Conservation (phyloP, 2,329 filamentous ascomycete species). For the Ascochyta lentis region DNA sequence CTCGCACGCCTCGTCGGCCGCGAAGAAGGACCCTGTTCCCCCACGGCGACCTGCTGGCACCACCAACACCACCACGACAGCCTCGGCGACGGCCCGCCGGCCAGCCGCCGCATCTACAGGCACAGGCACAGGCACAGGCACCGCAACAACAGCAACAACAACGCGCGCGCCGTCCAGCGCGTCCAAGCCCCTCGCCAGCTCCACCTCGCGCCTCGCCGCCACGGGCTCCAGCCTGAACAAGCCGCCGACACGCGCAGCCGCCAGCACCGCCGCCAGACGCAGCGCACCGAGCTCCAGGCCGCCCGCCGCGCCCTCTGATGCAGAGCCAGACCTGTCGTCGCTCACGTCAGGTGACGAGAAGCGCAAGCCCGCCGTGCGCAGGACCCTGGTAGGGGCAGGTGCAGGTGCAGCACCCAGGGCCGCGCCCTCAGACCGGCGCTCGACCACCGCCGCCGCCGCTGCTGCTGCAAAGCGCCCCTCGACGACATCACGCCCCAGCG, state of each 20-base stretch:
- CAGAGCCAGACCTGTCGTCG: conserved; percentile 43
- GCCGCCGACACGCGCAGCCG: conserved; percentile 44
- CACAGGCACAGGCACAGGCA: conserved; percentile 18
- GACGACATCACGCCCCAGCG: conserved; percentile 33
- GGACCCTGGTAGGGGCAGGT: conserved; percentile 29
- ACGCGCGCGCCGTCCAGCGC: conserved; percentile 34
- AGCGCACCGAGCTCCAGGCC: conserved; percentile 31
- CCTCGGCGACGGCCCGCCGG: not conserved
- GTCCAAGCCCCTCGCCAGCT: conserved; percentile 28
- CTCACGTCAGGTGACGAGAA: conserved; percentile 48
- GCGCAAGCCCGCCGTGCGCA: conserved; percentile 39
- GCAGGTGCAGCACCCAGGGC: conserved; percentile 23
- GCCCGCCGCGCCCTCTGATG: conserved; percentile 34
- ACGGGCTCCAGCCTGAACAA: conserved; percentile 44
- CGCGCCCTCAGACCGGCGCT: conserved; percentile 30
- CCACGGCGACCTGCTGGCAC: conserved; percentile 36
- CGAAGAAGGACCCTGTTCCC: conserved; percentile 35
- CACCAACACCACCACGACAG: conserved; percentile 16
- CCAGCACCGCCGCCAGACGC: conserved; percentile 31
- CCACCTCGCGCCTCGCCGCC: conserved; percentile 35
- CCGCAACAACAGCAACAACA: conserved; percentile 28
- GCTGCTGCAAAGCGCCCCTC: conserved; percentile 41
- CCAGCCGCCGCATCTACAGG: conserved; percentile 1
- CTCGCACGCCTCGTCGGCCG: conserved; percentile 35
- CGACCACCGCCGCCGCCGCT: conserved; percentile 23